Percentiles rank a stretch among this genome's conserved stretches.
Evolutionary conservation across 2,329 filamentous ascomycete genomes (phyloP).

Genomic region (Exophiala sp.): DNA sequence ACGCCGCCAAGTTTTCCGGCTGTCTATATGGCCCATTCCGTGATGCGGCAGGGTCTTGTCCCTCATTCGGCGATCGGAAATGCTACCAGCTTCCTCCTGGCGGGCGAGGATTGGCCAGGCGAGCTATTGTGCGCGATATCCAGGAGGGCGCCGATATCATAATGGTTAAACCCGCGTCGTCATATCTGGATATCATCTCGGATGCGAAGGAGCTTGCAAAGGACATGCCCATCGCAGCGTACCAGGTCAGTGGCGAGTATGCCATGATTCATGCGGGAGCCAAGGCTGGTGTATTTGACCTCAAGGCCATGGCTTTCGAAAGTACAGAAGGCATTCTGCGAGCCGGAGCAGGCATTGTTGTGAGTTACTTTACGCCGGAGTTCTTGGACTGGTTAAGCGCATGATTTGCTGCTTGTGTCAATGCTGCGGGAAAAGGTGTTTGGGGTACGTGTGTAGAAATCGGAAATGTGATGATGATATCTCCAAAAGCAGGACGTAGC

Average conservation of each 20-base stretch:
- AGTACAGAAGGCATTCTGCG: slow-evolving; percentile 88
- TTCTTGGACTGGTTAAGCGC: slow-evolving; percentile 59
- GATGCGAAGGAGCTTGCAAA: slow-evolving; percentile 92
- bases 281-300: slow-evolving; percentile 92
- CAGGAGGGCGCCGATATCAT: slow-evolving; percentile 94
- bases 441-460: too few relatives aligned
- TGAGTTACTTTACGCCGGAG: slow-evolving; percentile 90
- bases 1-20: slow-evolving; percentile 95
- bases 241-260: slow-evolving; percentile 95
- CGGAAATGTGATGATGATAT: too few relatives aligned
- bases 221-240: slow-evolving; percentile 89
- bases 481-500: too few relatives aligned
- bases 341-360: slow-evolving; percentile 86
- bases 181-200: slow-evolving; percentile 95
- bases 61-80: slow-evolving; percentile 88
- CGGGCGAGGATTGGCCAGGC: slow-evolving; percentile 82
- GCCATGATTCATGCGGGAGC: slow-evolving; percentile 97
- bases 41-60: slow-evolving; percentile 86
- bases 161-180: slow-evolving; percentile 97
- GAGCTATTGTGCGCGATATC: slow-evolving; percentile 87
- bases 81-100: slow-evolving; percentile 97
- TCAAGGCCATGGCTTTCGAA: slow-evolving; percentile 93
- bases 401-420: background rate
- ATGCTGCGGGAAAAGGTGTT: background rate
- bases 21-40: slow-evolving; percentile 97